Base-by-base conservation (phyloP, 371 early-diverging fungal species). In the Mortierella polycephala region DNA sequence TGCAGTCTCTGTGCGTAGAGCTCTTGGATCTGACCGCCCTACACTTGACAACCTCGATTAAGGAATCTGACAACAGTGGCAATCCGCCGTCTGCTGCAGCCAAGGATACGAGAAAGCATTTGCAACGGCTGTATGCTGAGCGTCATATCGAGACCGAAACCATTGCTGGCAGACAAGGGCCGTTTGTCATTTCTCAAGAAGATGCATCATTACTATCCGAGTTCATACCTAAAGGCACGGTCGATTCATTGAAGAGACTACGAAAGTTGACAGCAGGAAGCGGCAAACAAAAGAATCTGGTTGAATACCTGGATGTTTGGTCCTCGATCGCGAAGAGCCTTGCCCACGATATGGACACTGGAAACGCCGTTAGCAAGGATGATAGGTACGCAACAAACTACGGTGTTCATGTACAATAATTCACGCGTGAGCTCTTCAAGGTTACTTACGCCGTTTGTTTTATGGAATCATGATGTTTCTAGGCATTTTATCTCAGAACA, bases 201-300 rank as follows among this genome's bases (percentile, higher is more conserved):
- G 77, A 76, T 14, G 18, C 47, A 1, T 20, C 18, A 0, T 11
- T 50, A 9, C 51, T 71, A 20, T 41, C 64, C 3, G 52, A 64
- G 18, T 18, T 67, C 21, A 47, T 56, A 6, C 56, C 71, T 0
- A 52, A 59, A 42, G 58, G 57, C 13, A 42, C 30, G 0, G 40
- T 6, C 9, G 64, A 67, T 2, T 16, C 57, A 1, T n/a, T 76
- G 20, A 56, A 62, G 23, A 79, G 69, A 53, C 10, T 72, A 50
- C 69, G 73, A 20, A 79, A 73, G 52, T 49, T 60, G 39, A 65
- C 66, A n/a, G 55, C 69, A 9, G 80, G 80, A 5, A 69, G 70
- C 30, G 64, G 80, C 23, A 79, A 79, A 37, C 63, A 73, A 50
- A 79, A 79, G 62, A 79, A 56, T 47, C n/a, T 79, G 39, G n/a